Base-by-base conservation (phyloP, 2,329 filamentous ascomycete genomes). In the Neopestalotiopsis clavispora region DNA sequence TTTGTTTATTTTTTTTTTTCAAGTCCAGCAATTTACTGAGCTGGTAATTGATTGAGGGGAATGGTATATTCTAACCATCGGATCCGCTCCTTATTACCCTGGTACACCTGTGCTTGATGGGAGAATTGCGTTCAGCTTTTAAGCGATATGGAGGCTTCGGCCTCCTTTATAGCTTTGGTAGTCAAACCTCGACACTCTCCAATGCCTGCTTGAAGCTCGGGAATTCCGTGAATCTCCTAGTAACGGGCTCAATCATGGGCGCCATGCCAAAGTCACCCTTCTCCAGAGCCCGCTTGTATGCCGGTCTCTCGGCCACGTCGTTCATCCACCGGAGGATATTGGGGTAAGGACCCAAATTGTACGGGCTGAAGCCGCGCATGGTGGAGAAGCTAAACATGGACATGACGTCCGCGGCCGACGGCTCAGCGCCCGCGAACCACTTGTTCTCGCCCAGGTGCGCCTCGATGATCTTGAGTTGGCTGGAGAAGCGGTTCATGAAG, bases 371-470 rank as follows among this genome's bases (percentile, higher is more conserved):
- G 10, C 66, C 61, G 30, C 66, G 49, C 61, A 65, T 68, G 7
- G 68, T 67, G 17, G 66, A 68, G n/a, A 68, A 56, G 30, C 66
- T 68, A 42, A 65, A 69, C 56, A 66, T 62, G 30, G 23, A 56
- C 68, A 69, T 67, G 52, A 64, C 66, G 67, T 69, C 67, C 4
- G 64, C 67, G 12, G 67, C 67, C n/a, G 52, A 61, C n/a, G 62
- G 28, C 13, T 56, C 34, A 2, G 57, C 30, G 56, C 67, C 67
- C 13, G 67, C 67, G 38, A 69, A 58, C 67, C 67, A 69, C 17
- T 60, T 60, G 30, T 52, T 69, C 56, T 66, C 34, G 10, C 38
- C 64, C 17, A 69, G 42, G n/a, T 63, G 67, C 56, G 60, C 67
- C n/a, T 69, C 67, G 6, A 69, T 45, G 3, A 63, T 6, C 30